Evolutionary conservation across 2,329 filamentous ascomycete species (phyloP).

Genomic region (Penicillium corylophilum): DNA sequence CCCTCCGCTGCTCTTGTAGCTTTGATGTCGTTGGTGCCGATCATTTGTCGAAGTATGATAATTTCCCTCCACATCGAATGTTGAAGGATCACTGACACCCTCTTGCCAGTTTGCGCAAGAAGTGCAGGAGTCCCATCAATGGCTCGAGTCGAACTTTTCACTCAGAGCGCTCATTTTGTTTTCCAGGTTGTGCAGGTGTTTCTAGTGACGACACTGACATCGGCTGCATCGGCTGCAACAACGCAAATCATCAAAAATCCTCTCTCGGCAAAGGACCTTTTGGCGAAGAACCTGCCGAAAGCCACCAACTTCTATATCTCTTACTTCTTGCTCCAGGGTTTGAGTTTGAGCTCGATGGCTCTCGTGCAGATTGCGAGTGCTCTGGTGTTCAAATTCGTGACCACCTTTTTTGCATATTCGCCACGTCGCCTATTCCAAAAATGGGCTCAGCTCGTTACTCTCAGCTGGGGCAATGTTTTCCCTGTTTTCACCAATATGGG

Average conservation of each 20-base stretch:
- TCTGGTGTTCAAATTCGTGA: slow-evolving; percentile 68
- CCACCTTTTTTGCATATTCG: slow-evolving; percentile 66
- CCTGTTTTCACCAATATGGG: slow-evolving; percentile 78
- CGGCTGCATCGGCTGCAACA: slow-evolving; percentile 72
- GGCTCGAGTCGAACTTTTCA: slow-evolving; percentile 80
- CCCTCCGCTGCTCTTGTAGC: slow-evolving; percentile 76
- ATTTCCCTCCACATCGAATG: not conserved
- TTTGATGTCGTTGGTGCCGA: slow-evolving; percentile 82
- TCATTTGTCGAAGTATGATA: slow-evolving; percentile 70
- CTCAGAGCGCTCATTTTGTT: slow-evolving; percentile 82
- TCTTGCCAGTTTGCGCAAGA: slow-evolving; percentile 65
- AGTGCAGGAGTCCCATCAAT: slow-evolving; percentile 76
- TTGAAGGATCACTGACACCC: slow-evolving; percentile 1
- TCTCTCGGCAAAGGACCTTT: slow-evolving; percentile 59
- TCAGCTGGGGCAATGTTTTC: slow-evolving; percentile 81
- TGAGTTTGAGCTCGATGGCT: slow-evolving; percentile 71
- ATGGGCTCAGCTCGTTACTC: slow-evolving; percentile 70
- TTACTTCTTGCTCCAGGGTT: slow-evolving; percentile 89
- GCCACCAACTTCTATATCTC: slow-evolving; percentile 94
- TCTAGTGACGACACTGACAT: slow-evolving; percentile 78
- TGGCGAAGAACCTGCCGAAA: slow-evolving; percentile 75
- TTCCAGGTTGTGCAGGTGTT: slow-evolving; percentile 80
- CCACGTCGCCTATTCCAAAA: slow-evolving; percentile 74
- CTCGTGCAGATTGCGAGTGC: slow-evolving; percentile 73
- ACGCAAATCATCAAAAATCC: slow-evolving; percentile 66